These are phyloP conservation scores for Rosa rugosa DNA, from an alignment of 306 rosid genomes.

Conservation along the genomic window DNA sequence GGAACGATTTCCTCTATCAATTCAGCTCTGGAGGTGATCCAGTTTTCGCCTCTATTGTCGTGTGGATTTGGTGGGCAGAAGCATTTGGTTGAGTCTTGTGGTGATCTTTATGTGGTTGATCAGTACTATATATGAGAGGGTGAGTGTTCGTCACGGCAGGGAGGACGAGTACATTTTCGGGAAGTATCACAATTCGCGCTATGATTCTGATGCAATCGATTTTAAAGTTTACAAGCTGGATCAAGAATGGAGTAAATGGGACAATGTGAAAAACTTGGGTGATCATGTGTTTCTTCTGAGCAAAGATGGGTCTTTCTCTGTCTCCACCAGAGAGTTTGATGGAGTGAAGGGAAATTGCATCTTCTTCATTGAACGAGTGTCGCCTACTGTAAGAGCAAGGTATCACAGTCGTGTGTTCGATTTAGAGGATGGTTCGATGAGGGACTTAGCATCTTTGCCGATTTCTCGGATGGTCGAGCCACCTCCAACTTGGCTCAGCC, in stretches of 20 bases:
- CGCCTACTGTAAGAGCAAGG: not conserved
- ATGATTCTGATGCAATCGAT: not conserved
- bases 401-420: not conserved
- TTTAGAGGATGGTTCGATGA: conserved; percentile 9
- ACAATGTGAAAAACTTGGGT: conserved; percentile 8
- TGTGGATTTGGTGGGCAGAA: conserved; percentile 20
- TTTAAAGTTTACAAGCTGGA: no score
- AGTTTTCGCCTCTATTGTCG: conserved; percentile 28
- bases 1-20: conserved; percentile 40
- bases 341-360: conserved; percentile 17
- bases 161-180: not conserved
- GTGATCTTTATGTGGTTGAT: conserved; percentile 43
- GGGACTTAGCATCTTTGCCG: not conserved
- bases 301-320: conserved; percentile 1
- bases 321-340: not conserved
- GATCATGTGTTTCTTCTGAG: conserved; percentile 14
- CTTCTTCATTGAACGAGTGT: not conserved
- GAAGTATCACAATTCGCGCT: not conserved
- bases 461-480: not conserved
- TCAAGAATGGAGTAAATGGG: no score
- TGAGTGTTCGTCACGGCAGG: not conserved
- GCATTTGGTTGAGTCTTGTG: conserved; percentile 37
- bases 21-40: conserved; percentile 32
- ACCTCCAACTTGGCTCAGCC: conserved; percentile 10
- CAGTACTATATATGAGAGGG: conserved; percentile 8